Evolutionary conservation across 1,284 basidiomycete species (phyloP).

Genomic region (Naganishia cerealis): DNA sequence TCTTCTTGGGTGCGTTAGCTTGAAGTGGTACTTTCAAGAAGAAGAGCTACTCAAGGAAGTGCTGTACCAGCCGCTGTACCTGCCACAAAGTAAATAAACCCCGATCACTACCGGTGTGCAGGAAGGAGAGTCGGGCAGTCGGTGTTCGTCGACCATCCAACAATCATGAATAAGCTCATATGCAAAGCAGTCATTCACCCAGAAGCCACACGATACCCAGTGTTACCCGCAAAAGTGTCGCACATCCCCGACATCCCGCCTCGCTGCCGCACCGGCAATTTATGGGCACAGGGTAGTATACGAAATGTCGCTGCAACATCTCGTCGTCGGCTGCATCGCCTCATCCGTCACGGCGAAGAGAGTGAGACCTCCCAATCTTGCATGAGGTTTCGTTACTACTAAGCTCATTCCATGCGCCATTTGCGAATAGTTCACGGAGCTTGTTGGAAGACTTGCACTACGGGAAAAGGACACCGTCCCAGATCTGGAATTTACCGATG

Average conservation of each 20-base stretch:
- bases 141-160: background rate
- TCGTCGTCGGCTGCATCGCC: constrained; percentile 7
- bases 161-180: background rate
- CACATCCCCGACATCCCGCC: background rate
- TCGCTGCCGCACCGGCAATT: background rate
- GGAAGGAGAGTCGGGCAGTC: background rate
- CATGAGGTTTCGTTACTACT: background rate
- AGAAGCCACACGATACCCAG: background rate
- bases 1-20: no score
- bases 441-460: background rate
- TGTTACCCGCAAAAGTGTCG: no score
- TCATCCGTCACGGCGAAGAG: constrained; percentile 9
- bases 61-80: no score
- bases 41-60: no score
- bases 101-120: background rate
- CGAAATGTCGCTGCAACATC: constrained; percentile 17
- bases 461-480: constrained; percentile 13
- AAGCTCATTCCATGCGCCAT: background rate
- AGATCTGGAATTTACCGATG: background rate
- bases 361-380: background rate
- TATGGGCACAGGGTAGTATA: background rate
- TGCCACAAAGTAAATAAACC: background rate
- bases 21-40: no score
- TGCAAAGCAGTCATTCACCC: background rate
- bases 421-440: constrained; percentile 9